Base-by-base conservation (phyloP, 352 stramenopile species). In the Phytophthora pluvialis region DNA sequence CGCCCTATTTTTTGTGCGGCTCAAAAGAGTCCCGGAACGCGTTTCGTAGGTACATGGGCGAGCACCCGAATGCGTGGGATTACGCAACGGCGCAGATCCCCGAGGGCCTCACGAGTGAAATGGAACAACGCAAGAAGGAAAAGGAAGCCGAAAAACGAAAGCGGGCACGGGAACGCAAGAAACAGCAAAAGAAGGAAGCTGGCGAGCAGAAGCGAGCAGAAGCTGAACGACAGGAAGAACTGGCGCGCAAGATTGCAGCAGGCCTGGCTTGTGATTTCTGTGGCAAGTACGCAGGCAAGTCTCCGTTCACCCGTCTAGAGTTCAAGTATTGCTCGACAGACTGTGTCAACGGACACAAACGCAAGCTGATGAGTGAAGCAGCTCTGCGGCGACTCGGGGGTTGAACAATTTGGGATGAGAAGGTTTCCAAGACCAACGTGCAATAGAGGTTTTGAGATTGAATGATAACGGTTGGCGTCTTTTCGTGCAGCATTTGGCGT, bases 281-380 rank as follows among this genome's bases (percentile, higher is more conserved):
- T 72, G 90, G 78, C 62, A 92, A 90, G 73, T 91, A 81, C 55
- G 83, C 86, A 4, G 88, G 90, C 50, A 93, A 90, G 45, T 80
- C 93, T 55, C 95, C 96, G 54, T 97, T 98, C 57, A 80, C 83
- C 51, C 90, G 94, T 26, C 73, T 98, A 16, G 89, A 97, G 36
- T 98, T 90, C 72, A 91, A 90, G 40, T 98, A 98, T 69, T 98
- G 95, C 68, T 97, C 86, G 42, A 97, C 88, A 2, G 88, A 98
- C 16, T 98, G 95, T 69, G 94, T 98, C 31, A 91, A 91, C 51
- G 84, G 80, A 44, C 95, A 98, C 74, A 92, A 97, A 50, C 84
- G 95, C 15, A 88, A 98, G 65, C 75, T 98, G 18, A 98, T 97
- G 86, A 97, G 92, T 31, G 86, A 96, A 45, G 95, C 95, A 28